Percentiles rank a stretch among this genome's conserved stretches.
Evolutionary conservation across 2,329 filamentous ascomycete genomes (phyloP).

Genomic region (Botryosphaeria dothidea): DNA sequence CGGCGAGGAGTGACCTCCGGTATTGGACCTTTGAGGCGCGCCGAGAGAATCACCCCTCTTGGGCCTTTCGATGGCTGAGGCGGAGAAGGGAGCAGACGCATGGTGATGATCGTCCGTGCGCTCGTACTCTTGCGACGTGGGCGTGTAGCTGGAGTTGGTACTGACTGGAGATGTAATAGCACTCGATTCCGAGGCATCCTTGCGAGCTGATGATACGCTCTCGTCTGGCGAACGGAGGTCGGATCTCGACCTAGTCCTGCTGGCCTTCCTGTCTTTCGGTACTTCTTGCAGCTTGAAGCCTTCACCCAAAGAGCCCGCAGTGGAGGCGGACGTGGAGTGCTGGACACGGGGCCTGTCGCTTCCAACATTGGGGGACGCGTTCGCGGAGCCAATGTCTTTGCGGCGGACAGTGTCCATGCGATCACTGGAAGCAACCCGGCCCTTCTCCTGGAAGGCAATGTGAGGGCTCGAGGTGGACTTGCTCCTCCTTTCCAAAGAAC

Average conservation of each 20-base stretch:
- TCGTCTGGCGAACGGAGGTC: slow-evolving; percentile 40
- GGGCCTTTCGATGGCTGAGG: slow-evolving; percentile 47
- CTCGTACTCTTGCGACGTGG: slow-evolving; percentile 33
- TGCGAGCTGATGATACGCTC: not conserved
- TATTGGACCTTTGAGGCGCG: slow-evolving; percentile 21
- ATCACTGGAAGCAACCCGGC: slow-evolving; percentile 60
- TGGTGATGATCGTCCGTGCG: slow-evolving; percentile 31
- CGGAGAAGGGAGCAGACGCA: slow-evolving; percentile 31
- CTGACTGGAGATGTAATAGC: slow-evolving; percentile 14
- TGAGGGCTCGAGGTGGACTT: slow-evolving; percentile 67
- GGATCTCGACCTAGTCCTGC: slow-evolving; percentile 48
- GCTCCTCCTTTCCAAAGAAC: slow-evolving; percentile 44
- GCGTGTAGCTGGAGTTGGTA: slow-evolving; percentile 17
- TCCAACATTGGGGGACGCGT: slow-evolving; percentile 32
- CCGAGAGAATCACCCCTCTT: slow-evolving; percentile 63
- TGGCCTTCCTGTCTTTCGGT: slow-evolving; percentile 63
- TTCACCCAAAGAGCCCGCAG: slow-evolving; percentile 35
- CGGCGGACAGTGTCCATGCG: slow-evolving; percentile 50
- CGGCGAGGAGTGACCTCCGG: slow-evolving; percentile 31
- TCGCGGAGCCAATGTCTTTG: slow-evolving; percentile 31
- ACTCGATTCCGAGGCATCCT: slow-evolving; percentile 15
- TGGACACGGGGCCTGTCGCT: slow-evolving; percentile 52
- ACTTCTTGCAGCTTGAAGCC: slow-evolving; percentile 78
- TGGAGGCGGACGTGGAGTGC: slow-evolving; percentile 35
- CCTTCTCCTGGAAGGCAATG: slow-evolving; percentile 87